Conservation (phyloP, 257 asterid species). For the Vinca minor region DNA sequence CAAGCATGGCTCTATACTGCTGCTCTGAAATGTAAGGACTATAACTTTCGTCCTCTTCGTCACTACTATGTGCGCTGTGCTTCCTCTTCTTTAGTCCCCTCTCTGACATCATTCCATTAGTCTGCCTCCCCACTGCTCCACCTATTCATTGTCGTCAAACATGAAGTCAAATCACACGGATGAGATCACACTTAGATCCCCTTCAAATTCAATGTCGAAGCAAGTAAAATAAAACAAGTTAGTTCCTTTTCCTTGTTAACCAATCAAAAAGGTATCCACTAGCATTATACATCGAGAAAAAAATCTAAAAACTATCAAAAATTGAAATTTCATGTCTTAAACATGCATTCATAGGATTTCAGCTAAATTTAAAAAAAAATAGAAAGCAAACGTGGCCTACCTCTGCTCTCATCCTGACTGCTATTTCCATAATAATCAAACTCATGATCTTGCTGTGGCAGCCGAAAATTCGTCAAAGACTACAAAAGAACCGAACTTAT, state of each 20-base stretch:
- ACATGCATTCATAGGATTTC: neutral
- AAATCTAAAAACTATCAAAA: conserved; percentile 7
- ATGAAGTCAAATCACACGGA: conserved; percentile 12
- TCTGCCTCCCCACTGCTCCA: conserved; percentile 38
- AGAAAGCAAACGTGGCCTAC: conserved; percentile 50
- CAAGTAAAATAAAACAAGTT: conserved; percentile 6
- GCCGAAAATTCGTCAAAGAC: conserved; percentile 90
- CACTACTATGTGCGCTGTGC: conserved; percentile 58
- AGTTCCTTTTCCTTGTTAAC: neutral
- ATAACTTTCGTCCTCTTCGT: conserved; percentile 62
- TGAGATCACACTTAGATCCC: conserved; percentile 9
- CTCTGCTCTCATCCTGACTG: conserved; percentile 98
- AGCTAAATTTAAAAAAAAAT: conserved; percentile 3
- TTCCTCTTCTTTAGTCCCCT: conserved; percentile 68
- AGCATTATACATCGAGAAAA: neutral
- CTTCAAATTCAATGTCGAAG: conserved; percentile 3
- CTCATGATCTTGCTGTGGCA: conserved; percentile 84
- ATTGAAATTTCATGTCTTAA: neutral
- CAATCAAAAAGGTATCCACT: neutral
- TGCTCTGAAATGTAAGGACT: conserved; percentile 72
- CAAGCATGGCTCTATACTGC: conserved; percentile 84
- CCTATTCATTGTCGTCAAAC: conserved; percentile 30
- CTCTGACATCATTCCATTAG: conserved; percentile 58
- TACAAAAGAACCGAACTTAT: conserved; percentile 25
- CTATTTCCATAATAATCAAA: conserved; percentile 83